phyloP scores from a whole-genome alignment of 768 basidiomycete genomes.

The Glaciozyma antarctica region DNA sequence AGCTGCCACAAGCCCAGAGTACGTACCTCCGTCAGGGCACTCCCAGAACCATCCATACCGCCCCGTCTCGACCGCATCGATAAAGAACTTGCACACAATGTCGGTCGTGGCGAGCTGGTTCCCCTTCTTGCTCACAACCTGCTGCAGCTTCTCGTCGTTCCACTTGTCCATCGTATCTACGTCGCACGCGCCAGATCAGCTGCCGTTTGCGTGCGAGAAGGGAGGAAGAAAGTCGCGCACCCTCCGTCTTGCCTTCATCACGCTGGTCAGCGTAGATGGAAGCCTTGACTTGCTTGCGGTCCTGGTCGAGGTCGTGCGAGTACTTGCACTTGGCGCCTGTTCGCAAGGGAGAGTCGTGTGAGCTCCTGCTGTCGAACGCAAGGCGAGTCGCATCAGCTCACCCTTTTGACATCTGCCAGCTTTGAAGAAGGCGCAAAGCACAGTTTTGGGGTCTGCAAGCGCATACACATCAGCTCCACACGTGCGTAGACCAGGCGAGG shows the following conservation, averaged over 20 bases:
- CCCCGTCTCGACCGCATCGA: slow-evolving; percentile 85
- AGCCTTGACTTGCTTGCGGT: slow-evolving; percentile 86
- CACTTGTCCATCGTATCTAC: slow-evolving; percentile 94
- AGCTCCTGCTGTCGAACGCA: not conserved
- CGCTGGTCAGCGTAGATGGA: slow-evolving; percentile 82
- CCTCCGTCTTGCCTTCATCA: slow-evolving; percentile 61
- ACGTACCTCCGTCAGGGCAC: slow-evolving; percentile 53
- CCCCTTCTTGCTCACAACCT: slow-evolving; percentile 83
- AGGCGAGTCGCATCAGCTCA: slow-evolving; percentile 16
- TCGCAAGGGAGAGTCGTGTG: not conserved
- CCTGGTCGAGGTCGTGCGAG: slow-evolving; percentile 83
- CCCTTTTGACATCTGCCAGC: slow-evolving; percentile 90
- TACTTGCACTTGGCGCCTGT: slow-evolving; percentile 66
- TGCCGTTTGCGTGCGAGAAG: not conserved
- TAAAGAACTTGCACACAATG: slow-evolving; percentile 95
- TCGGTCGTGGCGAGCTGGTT: slow-evolving; percentile 89
- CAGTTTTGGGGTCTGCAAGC: slow-evolving; percentile 70
- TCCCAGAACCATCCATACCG: slow-evolving; percentile 88
- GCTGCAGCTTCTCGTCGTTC: slow-evolving; percentile 87
- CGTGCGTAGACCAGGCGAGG: not conserved
- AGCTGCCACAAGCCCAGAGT: not conserved
- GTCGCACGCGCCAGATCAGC: not conserved
- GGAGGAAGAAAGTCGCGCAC: slow-evolving; percentile 41
- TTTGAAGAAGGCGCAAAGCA: slow-evolving; percentile 87
- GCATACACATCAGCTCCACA: not conserved